Base-by-base conservation (phyloP, 2,329 filamentous ascomycete species). In the Paramyrothecium roridum region DNA sequence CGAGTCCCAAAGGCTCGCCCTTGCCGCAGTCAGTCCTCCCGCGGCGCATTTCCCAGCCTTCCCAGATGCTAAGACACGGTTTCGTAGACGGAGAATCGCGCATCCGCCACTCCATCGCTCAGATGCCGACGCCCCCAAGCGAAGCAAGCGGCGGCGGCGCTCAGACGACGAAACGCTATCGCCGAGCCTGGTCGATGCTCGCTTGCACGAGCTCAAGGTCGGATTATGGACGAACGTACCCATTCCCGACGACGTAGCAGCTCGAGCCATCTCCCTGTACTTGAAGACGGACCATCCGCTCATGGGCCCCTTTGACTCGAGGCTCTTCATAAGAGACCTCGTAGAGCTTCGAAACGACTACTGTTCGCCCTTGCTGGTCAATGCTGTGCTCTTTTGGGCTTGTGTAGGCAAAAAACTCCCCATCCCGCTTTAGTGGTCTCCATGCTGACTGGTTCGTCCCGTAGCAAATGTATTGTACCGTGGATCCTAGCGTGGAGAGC, bases 221-320 rank as follows among this genome's bases (percentile, higher is more conserved):
- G 26, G 53, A 12, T 63, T 64, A 54, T 72, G 74, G 75, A 73
- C 74, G 16, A 56, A 67, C 23, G 63, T 73, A 6, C 40, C 56
- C 7, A 59, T 75, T 6, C 48, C 61, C 1, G 61, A 68, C 48
- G 61, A 68, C 6, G 55, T 69, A 13, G 68, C 70, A n/a, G 66
- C 65, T 2, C 63, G 59, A 12, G 59, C 63, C 21, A 69, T 75
- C n/a, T 74, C 71, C 2, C 53, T 74, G 2, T 74, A 75, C 46
- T 56, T 74, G 6, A 59, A 65, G 52, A 74, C 71, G 2, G 73
- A 76, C 13, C 70, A 75, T 52, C 71, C 73, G 0, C 60, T 76
- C 1, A 56, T 76, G 13, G 70, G 69, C 2, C 53, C 65, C 1
- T 76, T 76, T 51, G 65, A 74, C 22, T 61, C 73, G 0, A 19